These are phyloP conservation scores for Nothophytophthora sp. DNA, from an alignment of 352 stramenopile species.

Conservation along the genomic window DNA sequence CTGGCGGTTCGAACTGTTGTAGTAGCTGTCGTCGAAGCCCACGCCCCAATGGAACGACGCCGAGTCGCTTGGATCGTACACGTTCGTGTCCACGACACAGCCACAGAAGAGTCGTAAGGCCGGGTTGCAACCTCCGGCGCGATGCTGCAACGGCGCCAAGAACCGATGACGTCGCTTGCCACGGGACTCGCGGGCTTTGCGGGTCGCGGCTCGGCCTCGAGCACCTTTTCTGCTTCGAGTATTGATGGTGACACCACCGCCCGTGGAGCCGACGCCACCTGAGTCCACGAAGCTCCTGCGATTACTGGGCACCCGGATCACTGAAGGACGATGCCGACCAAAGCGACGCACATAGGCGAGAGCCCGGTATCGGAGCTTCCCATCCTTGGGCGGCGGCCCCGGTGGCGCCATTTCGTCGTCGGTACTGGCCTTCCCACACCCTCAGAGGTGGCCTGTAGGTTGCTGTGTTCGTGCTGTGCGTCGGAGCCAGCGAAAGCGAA, in stretches of 20 bases:
- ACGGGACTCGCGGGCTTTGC: constrained; percentile 1
- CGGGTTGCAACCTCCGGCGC: background rate
- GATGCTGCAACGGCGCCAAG: constrained; percentile 8
- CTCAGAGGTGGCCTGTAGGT: background rate
- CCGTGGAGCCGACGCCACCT: background rate
- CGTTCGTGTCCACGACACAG: constrained; percentile 14
- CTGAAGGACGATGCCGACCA: constrained; percentile 9
- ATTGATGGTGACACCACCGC: constrained; percentile 3
- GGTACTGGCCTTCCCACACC: background rate
- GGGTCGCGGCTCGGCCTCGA: constrained; percentile 6
- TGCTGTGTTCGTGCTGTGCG: background rate
- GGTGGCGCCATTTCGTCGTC: background rate
- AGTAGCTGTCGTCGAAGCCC: constrained; percentile 24
- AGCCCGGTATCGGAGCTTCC: constrained; percentile 23
- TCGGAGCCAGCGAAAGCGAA: background rate
- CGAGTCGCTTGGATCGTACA: constrained; percentile 10
- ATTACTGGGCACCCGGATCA: constrained; percentile 1
- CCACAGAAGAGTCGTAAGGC: constrained; percentile 9
- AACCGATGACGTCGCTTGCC: constrained; percentile 12
- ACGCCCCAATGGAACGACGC: constrained; percentile 22
- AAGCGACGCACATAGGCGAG: constrained; percentile 27
- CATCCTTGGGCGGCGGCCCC: constrained; percentile 14
- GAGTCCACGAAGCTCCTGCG: constrained; percentile 11
- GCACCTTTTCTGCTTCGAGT: constrained; percentile 9
- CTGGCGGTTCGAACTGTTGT: background rate